Evolutionary conservation across 2,329 filamentous ascomycete species (phyloP), one percentile per base, ranked within the genome.

Genomic region (Ascocoryne sarcoides): DNA sequence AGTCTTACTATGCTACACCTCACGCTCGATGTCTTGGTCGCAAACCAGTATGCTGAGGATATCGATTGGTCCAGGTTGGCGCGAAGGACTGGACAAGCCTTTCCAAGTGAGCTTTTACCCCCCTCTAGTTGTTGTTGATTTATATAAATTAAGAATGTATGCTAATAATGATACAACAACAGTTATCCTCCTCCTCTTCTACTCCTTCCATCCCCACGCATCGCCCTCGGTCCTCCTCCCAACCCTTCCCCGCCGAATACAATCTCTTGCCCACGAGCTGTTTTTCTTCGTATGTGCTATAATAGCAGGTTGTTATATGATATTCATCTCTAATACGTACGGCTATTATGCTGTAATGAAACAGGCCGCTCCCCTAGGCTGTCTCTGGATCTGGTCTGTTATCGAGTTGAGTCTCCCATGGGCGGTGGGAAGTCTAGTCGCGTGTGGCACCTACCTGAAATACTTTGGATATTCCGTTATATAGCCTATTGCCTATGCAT

Each of bases 261-360:
- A 77, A 42, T 51, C 62, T 4, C 54, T 60, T n/a, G 55, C 75
- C 23, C 70, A 73, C 29, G 76, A 81, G 49, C 42, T 62, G 12
- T 60, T 84, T 38, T 92, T 90, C 65, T 72, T 87, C 45, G 56
- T 56, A 12, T 65, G 71, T 17, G 78, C 81, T 49, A 62, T 81
- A 5, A 60, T 57, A 8, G 67, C 76, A 0, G 92, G 92, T 1
- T 85, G 79, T 62, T 89, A 87, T 61, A 68, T 95, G 47, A 80
- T 96, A 36, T 70, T 84, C 51, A 77, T 89, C 39, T 87, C 84
- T 18, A 96, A 95, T 56, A 72, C 69, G 20, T 76, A 79, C 49
- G 77, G 82, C 4, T 96, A 95, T 56, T 78, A 93, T 52, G 83
- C 84, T 5, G 79, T 94, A 15, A 89, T 96, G 86, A 93, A 95